These are phyloP conservation scores for Cucumis hystrix DNA, from an alignment of 306 rosid species.

Conservation along the genomic window DNA sequence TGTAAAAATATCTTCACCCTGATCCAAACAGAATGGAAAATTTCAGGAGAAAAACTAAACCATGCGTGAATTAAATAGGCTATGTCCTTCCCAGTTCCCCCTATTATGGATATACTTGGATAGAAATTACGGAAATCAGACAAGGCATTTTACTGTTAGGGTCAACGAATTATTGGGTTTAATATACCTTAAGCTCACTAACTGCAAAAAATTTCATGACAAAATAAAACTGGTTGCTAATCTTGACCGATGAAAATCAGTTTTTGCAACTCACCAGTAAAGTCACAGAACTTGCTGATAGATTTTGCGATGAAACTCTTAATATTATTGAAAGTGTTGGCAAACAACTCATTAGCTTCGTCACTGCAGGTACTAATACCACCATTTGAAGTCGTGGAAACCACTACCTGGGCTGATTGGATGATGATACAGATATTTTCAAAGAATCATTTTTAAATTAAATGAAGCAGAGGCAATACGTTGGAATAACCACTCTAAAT, in stretches of 20 bases:
- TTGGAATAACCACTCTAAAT: background rate
- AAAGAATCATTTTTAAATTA: background rate
- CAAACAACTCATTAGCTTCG: conserved; percentile 37
- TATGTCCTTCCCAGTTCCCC: background rate
- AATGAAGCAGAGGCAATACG: background rate
- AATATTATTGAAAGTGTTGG: conserved; percentile 32
- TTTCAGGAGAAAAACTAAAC: background rate
- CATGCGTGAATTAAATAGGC: background rate
- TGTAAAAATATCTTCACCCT: background rate
- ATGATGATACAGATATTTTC: background rate
- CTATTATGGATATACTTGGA: background rate
- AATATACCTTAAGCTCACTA: background rate
- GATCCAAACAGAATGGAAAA: background rate
- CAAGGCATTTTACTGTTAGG: background rate
- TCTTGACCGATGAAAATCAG: background rate
- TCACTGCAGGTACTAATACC: conserved; percentile 13
- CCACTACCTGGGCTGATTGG: conserved; percentile 19
- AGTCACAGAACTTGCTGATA: conserved; percentile 32
- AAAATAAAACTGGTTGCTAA: background rate
- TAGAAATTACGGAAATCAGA: background rate
- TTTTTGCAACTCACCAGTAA: conserved; percentile 20
- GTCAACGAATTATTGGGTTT: background rate
- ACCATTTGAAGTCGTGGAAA: conserved; percentile 5
- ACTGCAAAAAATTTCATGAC: background rate
- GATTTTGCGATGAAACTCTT: conserved; percentile 21